phyloP scores from a whole-genome alignment of 495 filamentous ascomycete genomes.

The Penicillium goetzii region DNA sequence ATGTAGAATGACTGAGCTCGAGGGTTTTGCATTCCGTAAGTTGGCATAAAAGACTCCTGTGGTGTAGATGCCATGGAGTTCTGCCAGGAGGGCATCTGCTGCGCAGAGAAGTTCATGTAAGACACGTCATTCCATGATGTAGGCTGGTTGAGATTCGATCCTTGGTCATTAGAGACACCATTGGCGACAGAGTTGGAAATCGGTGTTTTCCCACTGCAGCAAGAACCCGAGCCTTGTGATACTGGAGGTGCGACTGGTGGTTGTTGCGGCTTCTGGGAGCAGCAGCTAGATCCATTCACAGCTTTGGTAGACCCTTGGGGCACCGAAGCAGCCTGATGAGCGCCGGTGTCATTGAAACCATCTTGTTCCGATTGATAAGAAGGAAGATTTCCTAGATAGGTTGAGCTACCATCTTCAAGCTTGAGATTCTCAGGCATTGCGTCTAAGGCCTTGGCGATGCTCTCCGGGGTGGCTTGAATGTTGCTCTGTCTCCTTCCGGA shows the following conservation, averaged over 20 bases:
- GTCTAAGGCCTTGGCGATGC: constrained; percentile 35
- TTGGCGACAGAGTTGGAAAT: background rate
- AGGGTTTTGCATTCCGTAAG: constrained; percentile 23
- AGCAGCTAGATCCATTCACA: constrained; percentile 31
- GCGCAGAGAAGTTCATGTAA: constrained; percentile 24
- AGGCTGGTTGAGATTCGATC: constrained; percentile 12
- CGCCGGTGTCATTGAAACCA: background rate
- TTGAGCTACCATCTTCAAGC: constrained; percentile 26
- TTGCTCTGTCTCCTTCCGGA: constrained; percentile 30
- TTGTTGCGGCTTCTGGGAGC: constrained; percentile 31
- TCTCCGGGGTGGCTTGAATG: constrained; percentile 35
- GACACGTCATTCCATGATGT: constrained; percentile 19
- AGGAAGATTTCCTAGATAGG: constrained; percentile 14
- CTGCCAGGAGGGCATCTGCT: constrained; percentile 32
- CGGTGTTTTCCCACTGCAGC: constrained; percentile 31
- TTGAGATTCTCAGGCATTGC: constrained; percentile 29
- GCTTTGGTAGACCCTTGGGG: background rate
- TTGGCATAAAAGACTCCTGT: constrained; percentile 21
- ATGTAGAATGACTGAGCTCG: constrained; percentile 21
- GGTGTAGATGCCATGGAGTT: constrained; percentile 23
- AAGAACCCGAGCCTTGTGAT: constrained; percentile 32
- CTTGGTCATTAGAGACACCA: constrained; percentile 3
- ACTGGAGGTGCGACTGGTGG: constrained; percentile 16
- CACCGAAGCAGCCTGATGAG: background rate
- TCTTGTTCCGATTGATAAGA: constrained; percentile 15